Conservation (phyloP, 2,329 filamentous ascomycete species). For the Hirsutella rhossiliensis region DNA sequence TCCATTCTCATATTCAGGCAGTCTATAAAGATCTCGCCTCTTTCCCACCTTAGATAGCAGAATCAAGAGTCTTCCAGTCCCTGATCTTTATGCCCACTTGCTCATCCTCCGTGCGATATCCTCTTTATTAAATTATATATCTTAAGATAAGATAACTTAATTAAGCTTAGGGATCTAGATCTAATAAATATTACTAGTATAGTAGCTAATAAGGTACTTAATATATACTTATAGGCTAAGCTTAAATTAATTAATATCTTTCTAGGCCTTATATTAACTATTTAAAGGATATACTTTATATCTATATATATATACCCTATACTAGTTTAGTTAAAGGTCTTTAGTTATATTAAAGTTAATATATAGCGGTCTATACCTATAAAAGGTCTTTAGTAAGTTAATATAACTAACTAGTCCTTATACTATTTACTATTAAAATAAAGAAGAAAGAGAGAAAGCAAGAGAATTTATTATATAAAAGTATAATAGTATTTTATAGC, state of each 20-base stretch:
- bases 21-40: too few species aligned
- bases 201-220: conserved; percentile 1
- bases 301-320: neutral
- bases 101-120: too few species aligned
- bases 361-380: neutral
- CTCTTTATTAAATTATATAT: neutral
- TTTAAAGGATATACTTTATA: neutral
- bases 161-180: conserved; percentile 1
- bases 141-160: neutral
- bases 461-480: too few species aligned
- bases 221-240: neutral
- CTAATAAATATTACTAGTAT: neutral
- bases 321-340: neutral
- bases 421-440: too few species aligned
- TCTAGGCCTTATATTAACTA: neutral
- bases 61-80: too few species aligned
- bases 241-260: neutral
- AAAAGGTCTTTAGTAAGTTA: too few species aligned
- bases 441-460: too few species aligned
- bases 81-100: too few species aligned
- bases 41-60: too few species aligned
- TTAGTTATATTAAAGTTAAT: neutral
- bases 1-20: too few species aligned
- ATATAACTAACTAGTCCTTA: too few species aligned
- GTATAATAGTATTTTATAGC: too few species aligned